Evolutionary conservation across 257 asterid genomes (phyloP), one percentile per base, ranked within the genome.

Genomic region (Fraxinus excelsior): DNA sequence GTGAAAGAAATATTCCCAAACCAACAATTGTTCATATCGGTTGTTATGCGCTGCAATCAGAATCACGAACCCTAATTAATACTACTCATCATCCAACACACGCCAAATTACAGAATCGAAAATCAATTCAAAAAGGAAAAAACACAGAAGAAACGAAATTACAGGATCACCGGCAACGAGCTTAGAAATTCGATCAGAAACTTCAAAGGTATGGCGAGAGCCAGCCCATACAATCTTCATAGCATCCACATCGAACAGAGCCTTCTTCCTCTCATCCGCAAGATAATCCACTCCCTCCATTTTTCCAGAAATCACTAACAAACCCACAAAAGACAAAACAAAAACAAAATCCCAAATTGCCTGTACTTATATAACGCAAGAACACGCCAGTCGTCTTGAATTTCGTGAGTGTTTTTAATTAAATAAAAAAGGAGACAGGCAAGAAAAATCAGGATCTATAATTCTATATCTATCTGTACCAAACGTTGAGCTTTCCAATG

Each of bases 161-260:
- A 96, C 99, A 71, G 98, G 99, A 88, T 96, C 98, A 77, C 81
- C 76, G 19, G 97, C 97, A 21, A 96, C 99, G 72, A 96, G 98
- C 90, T 93, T 93, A 64, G 99, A 84, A 64, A 96, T 93, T 29
- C 99, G 99, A 87, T 96, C 97, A 19, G 97, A 85, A 35, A 93
- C 81, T 80, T 93, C 86, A 42, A 93, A 82, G 75, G 76, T 75
- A 42, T 79, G 89, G n/a, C 83, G 89, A 28, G 99, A 96, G 42
- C 99, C 99, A 29, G 97, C 98, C 99, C 99, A 96, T 2, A 93
- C 92, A 74, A 96, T 75, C 91, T 96, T 96, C 99, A 96, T 91
- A 51, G 83, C 89, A 42, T 88, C 90, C 38, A 93, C 97, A 87
- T 91, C 96, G 87, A 96, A 93, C 84, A 74, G 87, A 31, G 98